Evolutionary conservation across 495 filamentous ascomycete genomes (phyloP).

Genomic region (Penicillium arizonense): DNA sequence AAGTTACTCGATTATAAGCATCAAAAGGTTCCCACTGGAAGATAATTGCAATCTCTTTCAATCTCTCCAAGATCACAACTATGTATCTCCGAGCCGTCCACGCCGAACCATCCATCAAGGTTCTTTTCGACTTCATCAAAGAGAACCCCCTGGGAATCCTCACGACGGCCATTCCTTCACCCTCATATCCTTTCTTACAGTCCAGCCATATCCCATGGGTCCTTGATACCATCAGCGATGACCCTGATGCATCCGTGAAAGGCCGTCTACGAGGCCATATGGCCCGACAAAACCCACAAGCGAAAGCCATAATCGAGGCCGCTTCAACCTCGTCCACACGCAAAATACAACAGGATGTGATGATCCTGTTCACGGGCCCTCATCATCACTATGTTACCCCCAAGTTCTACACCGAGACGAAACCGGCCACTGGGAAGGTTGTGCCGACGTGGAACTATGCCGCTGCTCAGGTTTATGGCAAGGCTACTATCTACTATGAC

Average conservation of each 20-base stretch:
- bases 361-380: conserved; percentile 51
- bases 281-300: conserved; percentile 54
- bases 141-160: conserved; percentile 55
- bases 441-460: conserved; percentile 60
- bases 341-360: conserved; percentile 20
- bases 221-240: conserved; percentile 34
- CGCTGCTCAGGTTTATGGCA: conserved; percentile 52
- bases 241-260: conserved; percentile 24
- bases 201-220: conserved; percentile 57
- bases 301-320: conserved; percentile 48
- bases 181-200: conserved; percentile 45
- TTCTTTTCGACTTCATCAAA: conserved; percentile 48
- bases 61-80: neutral
- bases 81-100: conserved; percentile 54
- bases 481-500: conserved; percentile 43
- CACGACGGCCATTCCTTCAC: conserved; percentile 52
- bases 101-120: conserved; percentile 38
- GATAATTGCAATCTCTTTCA: too few relatives aligned
- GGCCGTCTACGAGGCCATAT: conserved; percentile 53
- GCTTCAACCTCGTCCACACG: conserved; percentile 2
- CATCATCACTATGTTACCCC: conserved; percentile 55
- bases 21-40: too few relatives aligned
- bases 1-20: too few relatives aligned
- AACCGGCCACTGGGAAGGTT: conserved; percentile 52
- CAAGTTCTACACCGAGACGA: conserved; percentile 56